Evolutionary conservation across 768 basidiomycete genomes (phyloP).

Genomic region (Gloeophyllum trabeum): DNA sequence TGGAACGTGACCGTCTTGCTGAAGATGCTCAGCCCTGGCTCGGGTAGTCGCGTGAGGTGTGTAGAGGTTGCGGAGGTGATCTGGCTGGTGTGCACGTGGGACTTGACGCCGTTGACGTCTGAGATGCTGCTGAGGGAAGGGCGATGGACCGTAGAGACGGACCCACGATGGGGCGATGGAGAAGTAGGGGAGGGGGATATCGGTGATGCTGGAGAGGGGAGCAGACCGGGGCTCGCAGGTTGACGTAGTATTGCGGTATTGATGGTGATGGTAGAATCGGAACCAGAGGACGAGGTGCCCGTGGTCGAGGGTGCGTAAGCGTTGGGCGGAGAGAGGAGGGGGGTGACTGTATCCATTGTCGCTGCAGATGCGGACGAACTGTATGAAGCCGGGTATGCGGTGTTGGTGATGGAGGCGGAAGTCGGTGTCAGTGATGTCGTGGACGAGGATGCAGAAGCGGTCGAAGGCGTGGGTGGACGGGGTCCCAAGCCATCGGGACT

Average conservation of each 20-base stretch:
- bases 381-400: too few relatives aligned
- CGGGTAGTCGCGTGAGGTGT: conserved; percentile 40
- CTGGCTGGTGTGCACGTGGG: conserved; percentile 27
- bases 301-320: too few relatives aligned
- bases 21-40: conserved; percentile 42
- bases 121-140: conserved; percentile 12
- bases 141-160: not conserved
- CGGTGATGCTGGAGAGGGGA: conserved; percentile 10
- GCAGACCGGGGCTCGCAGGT: too few relatives aligned
- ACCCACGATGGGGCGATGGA: conserved; percentile 14
- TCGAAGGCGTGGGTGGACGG: too few relatives aligned
- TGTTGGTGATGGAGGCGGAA: too few relatives aligned
- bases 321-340: too few relatives aligned
- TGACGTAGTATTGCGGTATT: too few relatives aligned
- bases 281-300: too few relatives aligned
- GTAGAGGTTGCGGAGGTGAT: conserved; percentile 33
- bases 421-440: conserved; percentile 8
- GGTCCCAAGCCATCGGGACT: too few relatives aligned
- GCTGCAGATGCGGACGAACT: too few relatives aligned
- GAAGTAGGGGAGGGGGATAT: conserved; percentile 14
- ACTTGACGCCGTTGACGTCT: conserved; percentile 13
- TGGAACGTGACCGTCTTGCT: conserved; percentile 55
- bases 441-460: not conserved
- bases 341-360: too few relatives aligned
- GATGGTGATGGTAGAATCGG: too few relatives aligned